Conservation (phyloP, 768 basidiomycete genomes). For the Termitomyces sp. region DNA sequence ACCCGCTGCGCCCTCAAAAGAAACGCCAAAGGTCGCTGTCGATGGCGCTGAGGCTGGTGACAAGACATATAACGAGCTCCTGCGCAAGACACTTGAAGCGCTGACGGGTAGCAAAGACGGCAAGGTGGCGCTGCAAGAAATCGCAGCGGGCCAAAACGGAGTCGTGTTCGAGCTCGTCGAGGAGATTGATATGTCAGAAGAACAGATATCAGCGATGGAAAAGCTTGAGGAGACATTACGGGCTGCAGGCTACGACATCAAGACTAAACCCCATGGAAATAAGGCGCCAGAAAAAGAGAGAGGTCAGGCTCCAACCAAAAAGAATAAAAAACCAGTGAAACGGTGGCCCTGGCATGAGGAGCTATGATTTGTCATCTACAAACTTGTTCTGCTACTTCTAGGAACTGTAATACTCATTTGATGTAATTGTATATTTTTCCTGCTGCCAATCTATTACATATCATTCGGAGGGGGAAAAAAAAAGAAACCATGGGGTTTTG, state of each 20-base stretch:
- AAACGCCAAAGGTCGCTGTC: constrained; percentile 1
- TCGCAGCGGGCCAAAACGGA: constrained; percentile 36
- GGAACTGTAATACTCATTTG: constrained; percentile 4
- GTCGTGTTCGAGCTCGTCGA: constrained; percentile 43
- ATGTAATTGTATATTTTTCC: background rate
- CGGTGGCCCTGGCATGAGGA: constrained; percentile 14
- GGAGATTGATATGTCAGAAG: constrained; percentile 34
- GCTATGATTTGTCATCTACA: constrained; percentile 7
- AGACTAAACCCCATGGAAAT: constrained; percentile 19
- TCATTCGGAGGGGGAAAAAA: background rate
- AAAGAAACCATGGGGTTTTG: background rate
- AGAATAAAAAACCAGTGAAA: constrained; percentile 14
- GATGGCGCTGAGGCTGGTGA: constrained; percentile 15
- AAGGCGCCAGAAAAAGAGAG: constrained; percentile 27
- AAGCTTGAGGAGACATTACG: constrained; percentile 48
- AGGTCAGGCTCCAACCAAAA: constrained; percentile 6
- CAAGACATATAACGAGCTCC: constrained; percentile 25
- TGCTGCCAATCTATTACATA: background rate
- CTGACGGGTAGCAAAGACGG: constrained; percentile 24
- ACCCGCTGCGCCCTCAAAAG: constrained; percentile 32
- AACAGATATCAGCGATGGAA: constrained; percentile 34
- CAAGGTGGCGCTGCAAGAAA: constrained; percentile 38
- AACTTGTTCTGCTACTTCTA: background rate
- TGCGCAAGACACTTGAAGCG: constrained; percentile 36
- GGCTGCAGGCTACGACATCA: constrained; percentile 49